Conservation (phyloP, 2,329 filamentous ascomycete species). For the Botryotinia calthae region DNA sequence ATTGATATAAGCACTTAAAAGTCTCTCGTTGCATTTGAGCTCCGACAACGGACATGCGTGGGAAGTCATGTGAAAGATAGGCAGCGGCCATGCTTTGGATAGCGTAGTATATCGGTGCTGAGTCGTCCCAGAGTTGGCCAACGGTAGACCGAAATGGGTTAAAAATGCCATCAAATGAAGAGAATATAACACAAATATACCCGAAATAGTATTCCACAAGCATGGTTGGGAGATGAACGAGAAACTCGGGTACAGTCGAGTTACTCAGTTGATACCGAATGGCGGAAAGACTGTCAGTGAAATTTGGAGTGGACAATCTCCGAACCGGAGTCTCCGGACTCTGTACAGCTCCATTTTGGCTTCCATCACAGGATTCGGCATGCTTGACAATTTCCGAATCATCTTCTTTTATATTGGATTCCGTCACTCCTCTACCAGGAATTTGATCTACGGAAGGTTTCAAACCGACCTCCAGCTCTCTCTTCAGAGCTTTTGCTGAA, state of each 20-base stretch:
- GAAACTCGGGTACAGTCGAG: constrained; percentile 33
- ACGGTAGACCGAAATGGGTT: constrained; percentile 61
- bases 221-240: constrained; percentile 45
- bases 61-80: constrained; percentile 57
- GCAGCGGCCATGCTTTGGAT: constrained; percentile 65
- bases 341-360: background rate
- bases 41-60: constrained; percentile 50
- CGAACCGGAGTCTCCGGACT: background rate
- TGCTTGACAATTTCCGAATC: background rate
- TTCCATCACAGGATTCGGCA: background rate
- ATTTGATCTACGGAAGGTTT: background rate
- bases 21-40: constrained; percentile 47
- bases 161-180: constrained; percentile 61
- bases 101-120: constrained; percentile 56
- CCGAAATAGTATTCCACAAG: constrained; percentile 64
- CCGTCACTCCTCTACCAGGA: too few species aligned
- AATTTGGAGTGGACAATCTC: background rate
- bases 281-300: constrained; percentile 32
- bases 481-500: background rate
- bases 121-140: constrained; percentile 55
- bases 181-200: constrained; percentile 59
- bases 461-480: background rate
- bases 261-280: constrained; percentile 34
- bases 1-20: constrained; percentile 42
- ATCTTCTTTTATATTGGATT: background rate